Evolutionary conservation across 352 stramenopile species (phyloP).

Genomic region (Elongisporangium anandrum): DNA sequence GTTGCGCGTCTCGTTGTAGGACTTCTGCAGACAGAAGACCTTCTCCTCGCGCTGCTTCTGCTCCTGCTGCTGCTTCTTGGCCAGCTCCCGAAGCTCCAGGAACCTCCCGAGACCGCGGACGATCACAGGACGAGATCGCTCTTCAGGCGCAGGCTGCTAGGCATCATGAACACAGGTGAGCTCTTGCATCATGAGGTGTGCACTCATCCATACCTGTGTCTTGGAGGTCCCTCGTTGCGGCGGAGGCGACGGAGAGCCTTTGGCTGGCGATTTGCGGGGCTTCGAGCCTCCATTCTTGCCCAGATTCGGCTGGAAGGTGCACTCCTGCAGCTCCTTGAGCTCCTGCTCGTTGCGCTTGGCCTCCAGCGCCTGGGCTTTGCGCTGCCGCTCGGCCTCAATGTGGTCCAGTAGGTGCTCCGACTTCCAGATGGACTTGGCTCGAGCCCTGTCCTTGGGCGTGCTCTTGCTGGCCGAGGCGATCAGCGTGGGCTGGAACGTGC

Average conservation of each 20-base stretch:
- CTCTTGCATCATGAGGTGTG: no score
- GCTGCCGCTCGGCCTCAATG: constrained; percentile 57
- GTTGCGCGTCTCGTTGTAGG: constrained; percentile 54
- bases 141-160: no score
- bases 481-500: constrained; percentile 59
- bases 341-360: constrained; percentile 52
- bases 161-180: no score
- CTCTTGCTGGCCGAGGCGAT: constrained; percentile 24
- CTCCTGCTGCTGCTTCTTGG: constrained; percentile 62
- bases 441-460: constrained; percentile 30
- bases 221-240: no score
- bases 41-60: constrained; percentile 58
- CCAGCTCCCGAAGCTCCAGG: constrained; percentile 66
- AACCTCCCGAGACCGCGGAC: constrained; percentile 76
- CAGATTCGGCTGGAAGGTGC: constrained; percentile 76
- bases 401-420: constrained; percentile 63
- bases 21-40: constrained; percentile 44
- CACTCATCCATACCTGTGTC: no score
- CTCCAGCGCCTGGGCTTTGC: constrained; percentile 54
- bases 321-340: constrained; percentile 68
- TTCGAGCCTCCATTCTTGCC: constrained; percentile 17
- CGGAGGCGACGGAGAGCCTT: constrained; percentile 13
- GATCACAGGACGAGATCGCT: constrained; percentile 27
- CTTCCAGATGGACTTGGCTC: constrained; percentile 35
- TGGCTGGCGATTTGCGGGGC: constrained; percentile 1